Conservation (phyloP, 805 yeast species). For the Schwanniomyces sp. region DNA sequence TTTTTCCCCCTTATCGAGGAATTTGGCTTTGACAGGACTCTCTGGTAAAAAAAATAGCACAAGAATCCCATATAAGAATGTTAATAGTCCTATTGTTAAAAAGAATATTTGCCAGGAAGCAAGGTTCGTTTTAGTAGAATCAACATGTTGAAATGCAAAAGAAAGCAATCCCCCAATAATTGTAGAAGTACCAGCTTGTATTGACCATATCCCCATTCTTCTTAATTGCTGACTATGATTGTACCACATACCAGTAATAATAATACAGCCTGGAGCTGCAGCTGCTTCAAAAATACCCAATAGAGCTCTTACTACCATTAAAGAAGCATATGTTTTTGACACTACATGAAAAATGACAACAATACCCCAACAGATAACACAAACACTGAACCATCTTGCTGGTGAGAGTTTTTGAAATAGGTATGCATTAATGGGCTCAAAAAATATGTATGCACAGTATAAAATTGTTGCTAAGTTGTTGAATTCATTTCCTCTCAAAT, state of each 20-base stretch:
- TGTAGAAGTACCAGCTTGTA: constrained; percentile 59
- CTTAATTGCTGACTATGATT: constrained; percentile 50
- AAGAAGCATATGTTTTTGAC: constrained; percentile 49
- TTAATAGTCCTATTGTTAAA: constrained; percentile 53
- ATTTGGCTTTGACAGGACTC: constrained; percentile 39
- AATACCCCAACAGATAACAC: constrained; percentile 54
- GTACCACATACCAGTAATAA: constrained; percentile 65
- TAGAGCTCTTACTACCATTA: constrained; percentile 55
- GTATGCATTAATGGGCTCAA: constrained; percentile 46
- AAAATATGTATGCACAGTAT: constrained; percentile 53
- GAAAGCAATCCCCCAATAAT: constrained; percentile 46
- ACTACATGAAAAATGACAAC: constrained; percentile 53
- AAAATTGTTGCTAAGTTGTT: constrained; percentile 55
- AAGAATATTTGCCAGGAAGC: constrained; percentile 65
- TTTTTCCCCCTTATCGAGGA: constrained; percentile 43
- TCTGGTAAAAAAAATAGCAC: constrained; percentile 50
- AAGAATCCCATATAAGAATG: constrained; percentile 48
- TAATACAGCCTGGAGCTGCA: constrained; percentile 55
- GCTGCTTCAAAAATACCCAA: constrained; percentile 57
- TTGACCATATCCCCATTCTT: constrained; percentile 56
- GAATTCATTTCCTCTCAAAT: constrained; percentile 48
- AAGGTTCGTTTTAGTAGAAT: constrained; percentile 24
- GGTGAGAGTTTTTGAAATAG: constrained; percentile 52
- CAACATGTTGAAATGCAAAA: constrained; percentile 55
- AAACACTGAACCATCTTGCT: constrained; percentile 48